Evolutionary conservation across 345 rosid genomes (phyloP).

Genomic region (Reutealis trisperma): DNA sequence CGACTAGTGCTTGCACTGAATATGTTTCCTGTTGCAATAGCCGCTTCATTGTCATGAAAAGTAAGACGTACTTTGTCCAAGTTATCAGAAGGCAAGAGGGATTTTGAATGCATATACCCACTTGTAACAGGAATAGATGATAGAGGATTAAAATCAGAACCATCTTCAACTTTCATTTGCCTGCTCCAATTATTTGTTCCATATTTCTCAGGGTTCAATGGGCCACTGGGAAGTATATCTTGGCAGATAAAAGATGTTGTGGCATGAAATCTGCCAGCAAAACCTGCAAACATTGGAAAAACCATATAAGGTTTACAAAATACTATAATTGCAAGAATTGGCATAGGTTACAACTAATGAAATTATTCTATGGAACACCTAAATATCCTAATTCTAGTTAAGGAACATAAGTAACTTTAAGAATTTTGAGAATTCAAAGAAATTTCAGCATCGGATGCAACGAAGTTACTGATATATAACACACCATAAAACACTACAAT

Average conservation of each 20-base stretch:
- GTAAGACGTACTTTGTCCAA: conserved; percentile 35
- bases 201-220: conserved; percentile 42
- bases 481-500: background rate
- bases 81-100: conserved; percentile 32
- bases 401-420: background rate
- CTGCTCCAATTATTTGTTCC: conserved; percentile 45
- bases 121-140: conserved; percentile 39
- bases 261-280: conserved; percentile 40
- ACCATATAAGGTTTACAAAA: background rate
- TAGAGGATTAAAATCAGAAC: conserved; percentile 33
- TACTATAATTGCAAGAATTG: background rate
- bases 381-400: background rate
- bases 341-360: background rate
- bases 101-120: conserved; percentile 33
- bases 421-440: background rate
- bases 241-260: conserved; percentile 57
- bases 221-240: conserved; percentile 44
- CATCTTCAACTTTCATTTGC: conserved; percentile 52
- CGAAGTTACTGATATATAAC: background rate
- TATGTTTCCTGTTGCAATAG: conserved; percentile 26
- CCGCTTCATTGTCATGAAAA: conserved; percentile 36
- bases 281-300: conserved; percentile 29
- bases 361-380: too few species aligned
- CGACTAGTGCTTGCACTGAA: conserved; percentile 26
- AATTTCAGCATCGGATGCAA: background rate